A percentile compares a stretch with the other conserved stretches of the same genome.
These are phyloP conservation scores for Colletotrichum neosansevieriae DNA, from an alignment of 2,329 filamentous ascomycete species.

Conservation along the genomic window DNA sequence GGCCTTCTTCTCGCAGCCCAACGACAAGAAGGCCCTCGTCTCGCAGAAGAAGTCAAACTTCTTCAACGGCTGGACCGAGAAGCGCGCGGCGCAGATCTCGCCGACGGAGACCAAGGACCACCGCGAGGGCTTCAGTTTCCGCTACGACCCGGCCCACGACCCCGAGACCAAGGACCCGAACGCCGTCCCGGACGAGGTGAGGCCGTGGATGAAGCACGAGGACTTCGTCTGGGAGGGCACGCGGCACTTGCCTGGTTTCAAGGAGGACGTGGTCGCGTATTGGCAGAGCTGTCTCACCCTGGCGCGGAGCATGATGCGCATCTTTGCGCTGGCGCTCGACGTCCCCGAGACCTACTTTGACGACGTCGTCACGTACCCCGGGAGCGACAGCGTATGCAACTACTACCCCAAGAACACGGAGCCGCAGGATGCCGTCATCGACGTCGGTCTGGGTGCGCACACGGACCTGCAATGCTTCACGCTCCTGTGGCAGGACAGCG, in stretches of 20 bases:
- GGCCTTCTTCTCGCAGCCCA: slow-evolving; percentile 48
- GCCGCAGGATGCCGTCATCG: slow-evolving; percentile 44
- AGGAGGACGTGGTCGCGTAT: slow-evolving; percentile 37
- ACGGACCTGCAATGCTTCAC: slow-evolving; percentile 62
- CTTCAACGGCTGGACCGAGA: slow-evolving; percentile 52
- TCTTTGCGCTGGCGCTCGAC: slow-evolving; percentile 44
- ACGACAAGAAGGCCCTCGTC: slow-evolving; percentile 45
- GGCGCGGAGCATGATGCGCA: slow-evolving; percentile 43
- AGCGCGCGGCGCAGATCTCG: slow-evolving; percentile 44
- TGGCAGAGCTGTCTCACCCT: slow-evolving; percentile 43
- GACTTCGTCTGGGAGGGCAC: slow-evolving; percentile 43
- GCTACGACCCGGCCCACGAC: slow-evolving; percentile 57
- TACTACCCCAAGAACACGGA: slow-evolving; percentile 57
- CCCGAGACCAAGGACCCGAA: slow-evolving; percentile 51
- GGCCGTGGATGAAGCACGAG: slow-evolving; percentile 40
- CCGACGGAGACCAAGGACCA: slow-evolving; percentile 48
- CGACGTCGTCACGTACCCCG: slow-evolving; percentile 40
- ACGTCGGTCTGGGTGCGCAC: slow-evolving; percentile 60
- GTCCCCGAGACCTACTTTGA: slow-evolving; percentile 43
- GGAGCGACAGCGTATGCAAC: slow-evolving; percentile 51
- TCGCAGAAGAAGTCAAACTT: slow-evolving; percentile 46
- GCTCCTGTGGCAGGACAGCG: slow-evolving; percentile 60
- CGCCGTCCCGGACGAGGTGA: slow-evolving; percentile 35
- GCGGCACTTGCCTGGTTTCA: slow-evolving; percentile 38
- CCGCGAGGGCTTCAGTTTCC: slow-evolving; percentile 46